phyloP scores from a whole-genome alignment of 1,284 basidiomycete genomes.

The Agaricales sp. region DNA sequence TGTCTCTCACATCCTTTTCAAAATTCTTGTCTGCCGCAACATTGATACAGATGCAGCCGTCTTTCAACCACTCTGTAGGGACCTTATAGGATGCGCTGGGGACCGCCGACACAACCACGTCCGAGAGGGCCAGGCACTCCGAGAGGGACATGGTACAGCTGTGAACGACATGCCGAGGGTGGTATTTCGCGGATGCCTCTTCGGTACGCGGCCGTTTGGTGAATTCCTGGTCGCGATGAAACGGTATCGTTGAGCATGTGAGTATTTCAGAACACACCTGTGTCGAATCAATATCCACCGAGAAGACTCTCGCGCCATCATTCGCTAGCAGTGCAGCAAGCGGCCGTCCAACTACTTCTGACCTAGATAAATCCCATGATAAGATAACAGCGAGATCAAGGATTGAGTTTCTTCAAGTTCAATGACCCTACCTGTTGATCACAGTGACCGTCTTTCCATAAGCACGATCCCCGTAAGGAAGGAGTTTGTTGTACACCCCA shows the following conservation, averaged over 20 bases:
- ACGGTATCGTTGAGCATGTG: not conserved
- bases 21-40: conserved; percentile 97
- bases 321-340: conserved; percentile 90
- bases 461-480: conserved; percentile 91
- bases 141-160: conserved; percentile 58
- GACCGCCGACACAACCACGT: conserved; percentile 89
- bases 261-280: conserved; percentile 40
- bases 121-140: conserved; percentile 72
- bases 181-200: conserved; percentile 39
- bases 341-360: conserved; percentile 93
- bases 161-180: conserved; percentile 80
- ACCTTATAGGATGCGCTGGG: conserved; percentile 85
- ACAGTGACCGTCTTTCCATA: conserved; percentile 92
- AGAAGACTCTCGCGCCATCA: conserved; percentile 92
- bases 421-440: conserved; percentile 70
- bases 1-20: conserved; percentile 84
- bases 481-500: conserved; percentile 86
- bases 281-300: conserved; percentile 88
- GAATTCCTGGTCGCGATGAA: conserved; percentile 49
- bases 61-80: conserved; percentile 82
- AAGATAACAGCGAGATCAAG: conserved; percentile 1
- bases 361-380: conserved; percentile 34
- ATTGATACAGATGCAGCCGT: conserved; percentile 89
- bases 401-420: not conserved
- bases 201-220: conserved; percentile 69